A percentile compares a stretch with the other conserved stretches of the same genome.
Evolutionary conservation across 2,329 filamentous ascomycete species (phyloP).

Genomic region (Tricladium varicosporioides): DNA sequence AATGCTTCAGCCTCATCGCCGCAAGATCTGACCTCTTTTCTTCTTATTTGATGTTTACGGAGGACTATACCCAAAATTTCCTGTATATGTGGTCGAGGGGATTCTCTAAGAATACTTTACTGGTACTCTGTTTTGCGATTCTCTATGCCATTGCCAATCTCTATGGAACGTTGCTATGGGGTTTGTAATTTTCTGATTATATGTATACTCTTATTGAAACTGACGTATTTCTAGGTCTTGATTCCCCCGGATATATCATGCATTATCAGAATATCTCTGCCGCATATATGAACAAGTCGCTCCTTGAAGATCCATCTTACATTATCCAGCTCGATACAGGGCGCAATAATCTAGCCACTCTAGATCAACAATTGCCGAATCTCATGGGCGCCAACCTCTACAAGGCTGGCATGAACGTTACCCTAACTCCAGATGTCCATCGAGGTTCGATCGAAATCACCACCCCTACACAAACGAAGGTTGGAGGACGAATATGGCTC

Average conservation of each 20-base stretch:
- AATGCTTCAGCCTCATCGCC: constrained; percentile 1
- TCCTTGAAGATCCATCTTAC: constrained; percentile 2
- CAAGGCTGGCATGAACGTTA: constrained; percentile 1
- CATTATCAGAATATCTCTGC: neutral
- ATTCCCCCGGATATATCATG: constrained; percentile 5
- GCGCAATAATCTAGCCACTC: neutral
- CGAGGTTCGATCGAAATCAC: neutral
- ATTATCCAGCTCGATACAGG: constrained; percentile 1
- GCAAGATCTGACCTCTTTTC: neutral
- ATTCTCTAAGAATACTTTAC: neutral
- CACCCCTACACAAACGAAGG: neutral
- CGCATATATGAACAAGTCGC: neutral
- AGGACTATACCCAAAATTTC: constrained; percentile 5
- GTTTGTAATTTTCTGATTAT: neutral
- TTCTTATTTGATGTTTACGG: constrained; percentile 6
- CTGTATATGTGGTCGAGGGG: constrained; percentile 2
- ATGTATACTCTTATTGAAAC: no score
- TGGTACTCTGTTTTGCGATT: neutral
- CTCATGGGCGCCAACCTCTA: constrained; percentile 5
- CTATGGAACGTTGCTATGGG: constrained; percentile 6
- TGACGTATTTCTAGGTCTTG: neutral
- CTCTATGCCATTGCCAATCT: constrained; percentile 1
- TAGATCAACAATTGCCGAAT: neutral
- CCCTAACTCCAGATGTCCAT: neutral
- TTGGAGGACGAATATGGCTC: constrained; percentile 2